Conservation (phyloP, 148 eudicot species). For the Selenicereus undatus region DNA sequence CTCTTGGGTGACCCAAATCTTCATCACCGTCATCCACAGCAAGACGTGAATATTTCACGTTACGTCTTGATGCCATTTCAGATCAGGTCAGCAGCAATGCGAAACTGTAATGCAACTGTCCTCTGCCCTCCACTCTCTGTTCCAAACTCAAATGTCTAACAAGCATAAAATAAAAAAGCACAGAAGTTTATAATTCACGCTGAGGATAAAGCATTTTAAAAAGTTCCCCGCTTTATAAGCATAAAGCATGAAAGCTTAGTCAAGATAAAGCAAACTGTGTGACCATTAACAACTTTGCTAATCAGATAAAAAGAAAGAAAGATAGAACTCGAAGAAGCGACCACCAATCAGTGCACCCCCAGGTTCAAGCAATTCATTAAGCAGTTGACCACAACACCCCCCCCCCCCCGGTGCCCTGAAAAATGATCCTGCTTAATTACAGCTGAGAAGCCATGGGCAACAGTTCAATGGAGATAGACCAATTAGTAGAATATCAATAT, state of each 20-base stretch:
- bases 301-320: neutral
- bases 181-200: neutral
- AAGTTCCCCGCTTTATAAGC: neutral
- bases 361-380: neutral
- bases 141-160: neutral
- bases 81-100: neutral
- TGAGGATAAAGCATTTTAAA: neutral
- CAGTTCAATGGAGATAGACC: no score
- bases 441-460: neutral
- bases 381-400: no score
- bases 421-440: neutral
- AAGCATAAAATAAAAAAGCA: neutral
- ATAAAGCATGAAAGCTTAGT: neutral
- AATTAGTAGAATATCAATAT: no score
- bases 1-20: slow-evolving; percentile 26
- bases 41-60: slow-evolving; percentile 62
- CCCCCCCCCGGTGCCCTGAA: no score
- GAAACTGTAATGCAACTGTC: neutral
- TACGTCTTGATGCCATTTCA: slow-evolving; percentile 68
- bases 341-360: neutral
- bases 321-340: neutral
- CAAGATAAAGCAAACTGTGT: neutral
- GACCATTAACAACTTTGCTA: neutral
- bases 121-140: neutral
- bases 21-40: slow-evolving; percentile 48